Percentiles rank a stretch among this genome's conserved stretches.
These are phyloP conservation scores for Calophaca sinica DNA, from an alignment of 306 rosid species.

Conservation along the genomic window DNA sequence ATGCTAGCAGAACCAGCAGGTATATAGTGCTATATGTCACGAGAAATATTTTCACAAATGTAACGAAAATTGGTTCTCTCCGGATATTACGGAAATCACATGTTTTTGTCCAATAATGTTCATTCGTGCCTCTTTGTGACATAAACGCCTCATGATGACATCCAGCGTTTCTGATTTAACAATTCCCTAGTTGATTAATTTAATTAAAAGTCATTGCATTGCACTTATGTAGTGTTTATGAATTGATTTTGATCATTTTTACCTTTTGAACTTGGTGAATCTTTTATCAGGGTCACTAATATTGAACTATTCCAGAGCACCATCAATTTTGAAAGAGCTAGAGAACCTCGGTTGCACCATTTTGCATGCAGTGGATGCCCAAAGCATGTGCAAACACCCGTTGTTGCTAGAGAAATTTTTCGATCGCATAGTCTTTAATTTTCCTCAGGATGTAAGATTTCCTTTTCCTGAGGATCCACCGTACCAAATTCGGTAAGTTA, in stretches of 20 bases:
- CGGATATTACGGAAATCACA: too few species aligned
- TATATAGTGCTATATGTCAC: too few species aligned
- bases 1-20: too few species aligned
- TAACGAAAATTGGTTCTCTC: too few species aligned
- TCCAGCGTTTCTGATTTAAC: too few species aligned
- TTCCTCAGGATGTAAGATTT: conserved; percentile 52
- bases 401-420: neutral
- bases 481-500: conserved; percentile 4
- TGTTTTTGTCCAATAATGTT: too few species aligned
- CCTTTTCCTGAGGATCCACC: neutral
- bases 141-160: too few species aligned
- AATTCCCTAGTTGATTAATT: neutral
- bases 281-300: neutral
- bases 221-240: neutral
- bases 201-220: neutral
- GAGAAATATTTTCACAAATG: too few species aligned
- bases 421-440: conserved; percentile 55
- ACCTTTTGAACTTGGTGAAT: neutral
- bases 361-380: conserved; percentile 47
- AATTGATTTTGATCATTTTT: too few species aligned
- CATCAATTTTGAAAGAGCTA: neutral
- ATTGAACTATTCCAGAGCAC: too few species aligned
- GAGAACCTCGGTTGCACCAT: conserved; percentile 41
- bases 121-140: too few species aligned
- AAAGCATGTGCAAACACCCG: conserved; percentile 39